phyloP scores from a whole-genome alignment of 805 yeast species.

The Ogataea naganishii region DNA sequence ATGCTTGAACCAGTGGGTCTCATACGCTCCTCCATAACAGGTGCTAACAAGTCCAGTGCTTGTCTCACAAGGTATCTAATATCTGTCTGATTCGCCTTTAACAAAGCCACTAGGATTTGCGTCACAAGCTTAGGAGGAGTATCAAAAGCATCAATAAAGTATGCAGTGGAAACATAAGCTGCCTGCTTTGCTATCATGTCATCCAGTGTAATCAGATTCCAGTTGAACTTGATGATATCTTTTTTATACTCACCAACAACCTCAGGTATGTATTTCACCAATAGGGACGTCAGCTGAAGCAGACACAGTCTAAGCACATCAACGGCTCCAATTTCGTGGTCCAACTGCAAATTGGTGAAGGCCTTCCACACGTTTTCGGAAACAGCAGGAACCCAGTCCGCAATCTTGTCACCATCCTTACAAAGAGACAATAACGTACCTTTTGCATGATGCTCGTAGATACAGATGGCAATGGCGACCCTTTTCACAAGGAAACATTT shows the following conservation, averaged over 20 bases:
- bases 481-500: conserved; percentile 54
- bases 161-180: conserved; percentile 82
- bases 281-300: conserved; percentile 69
- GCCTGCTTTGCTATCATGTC: conserved; percentile 86
- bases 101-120: conserved; percentile 83
- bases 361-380: conserved; percentile 69
- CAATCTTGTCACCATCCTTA: conserved; percentile 15
- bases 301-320: conserved; percentile 73
- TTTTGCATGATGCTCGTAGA: conserved; percentile 46
- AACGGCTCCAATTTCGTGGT: conserved; percentile 54
- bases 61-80: conserved; percentile 77
- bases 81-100: conserved; percentile 80
- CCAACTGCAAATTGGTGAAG: conserved; percentile 39
- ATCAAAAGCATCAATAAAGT: conserved; percentile 79
- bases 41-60: conserved; percentile 82
- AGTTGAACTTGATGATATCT: conserved; percentile 85
- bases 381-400: conserved; percentile 58
- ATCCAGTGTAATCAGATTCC: conserved; percentile 87
- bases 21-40: conserved; percentile 68
- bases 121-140: conserved; percentile 84
- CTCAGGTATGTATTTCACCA: conserved; percentile 61
- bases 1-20: conserved; percentile 41
- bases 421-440: conserved; percentile 25
- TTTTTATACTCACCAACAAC: conserved; percentile 55
- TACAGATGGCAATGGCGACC: conserved; percentile 56